phyloP scores from a whole-genome alignment of 2,329 filamentous ascomycete genomes.

The Aspergillus tanneri region DNA sequence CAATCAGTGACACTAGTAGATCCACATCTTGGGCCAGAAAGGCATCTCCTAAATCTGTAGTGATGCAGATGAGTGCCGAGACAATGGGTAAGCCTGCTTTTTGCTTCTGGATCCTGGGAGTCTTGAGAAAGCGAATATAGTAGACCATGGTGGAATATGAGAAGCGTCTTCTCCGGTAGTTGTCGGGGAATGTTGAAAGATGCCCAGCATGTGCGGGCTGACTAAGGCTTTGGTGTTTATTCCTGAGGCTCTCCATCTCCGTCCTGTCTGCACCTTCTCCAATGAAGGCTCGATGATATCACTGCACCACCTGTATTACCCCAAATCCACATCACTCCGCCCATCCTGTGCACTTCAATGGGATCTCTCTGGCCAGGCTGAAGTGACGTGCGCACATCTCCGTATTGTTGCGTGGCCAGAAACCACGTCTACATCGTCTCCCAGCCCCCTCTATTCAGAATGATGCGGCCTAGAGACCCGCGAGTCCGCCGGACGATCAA shows the following conservation, averaged over 20 bases:
- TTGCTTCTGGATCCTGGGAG: constrained; percentile 51
- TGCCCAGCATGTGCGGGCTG: constrained; percentile 24
- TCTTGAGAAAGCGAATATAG: constrained; percentile 68
- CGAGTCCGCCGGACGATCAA: constrained; percentile 92
- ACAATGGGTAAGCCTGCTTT: constrained; percentile 44
- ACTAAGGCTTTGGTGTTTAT: constrained; percentile 24
- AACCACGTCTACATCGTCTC: neutral
- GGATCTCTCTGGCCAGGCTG: constrained; percentile 13
- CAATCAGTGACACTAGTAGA: constrained; percentile 27
- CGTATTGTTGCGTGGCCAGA: constrained; percentile 29
- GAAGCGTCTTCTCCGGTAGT: neutral
- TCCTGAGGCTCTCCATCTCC: constrained; percentile 19
- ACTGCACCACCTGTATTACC: neutral
- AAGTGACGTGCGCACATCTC: constrained; percentile 15
- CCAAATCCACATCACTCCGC: neutral
- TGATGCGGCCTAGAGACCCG: constrained; percentile 70
- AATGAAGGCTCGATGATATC: constrained; percentile 7
- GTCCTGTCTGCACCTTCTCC: constrained; percentile 1
- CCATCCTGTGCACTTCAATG: constrained; percentile 12
- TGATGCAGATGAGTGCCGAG: constrained; percentile 60
- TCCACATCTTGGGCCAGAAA: constrained; percentile 53
- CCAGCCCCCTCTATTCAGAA: constrained; percentile 31
- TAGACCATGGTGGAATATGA: constrained; percentile 48
- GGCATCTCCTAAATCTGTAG: constrained; percentile 67
- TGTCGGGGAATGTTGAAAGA: constrained; percentile 1